These are phyloP conservation scores for Carnegiea gigantea DNA, from an alignment of 179 eudicot species.

Conservation along the genomic window DNA sequence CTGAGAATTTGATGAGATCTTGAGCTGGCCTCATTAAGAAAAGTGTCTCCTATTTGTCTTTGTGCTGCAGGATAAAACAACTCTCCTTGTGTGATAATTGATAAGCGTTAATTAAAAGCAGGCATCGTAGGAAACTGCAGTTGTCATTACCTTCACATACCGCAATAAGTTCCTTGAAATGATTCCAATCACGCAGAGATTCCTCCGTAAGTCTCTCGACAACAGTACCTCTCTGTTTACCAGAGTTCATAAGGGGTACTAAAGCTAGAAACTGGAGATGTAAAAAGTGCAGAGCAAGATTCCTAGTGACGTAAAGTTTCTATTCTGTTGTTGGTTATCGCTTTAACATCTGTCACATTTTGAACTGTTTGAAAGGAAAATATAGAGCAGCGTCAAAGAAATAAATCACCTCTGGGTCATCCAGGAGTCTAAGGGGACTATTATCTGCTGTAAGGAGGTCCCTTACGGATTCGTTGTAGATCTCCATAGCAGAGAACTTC, in stretches of 20 bases:
- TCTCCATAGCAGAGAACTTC: slow-evolving; percentile 95
- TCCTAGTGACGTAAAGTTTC: not conserved
- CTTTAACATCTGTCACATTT: too few relatives aligned
- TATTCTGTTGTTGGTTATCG: too few relatives aligned
- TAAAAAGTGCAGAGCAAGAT: not conserved
- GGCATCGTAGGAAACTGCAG: not conserved
- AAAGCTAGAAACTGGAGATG: not conserved
- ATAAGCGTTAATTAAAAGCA: not conserved
- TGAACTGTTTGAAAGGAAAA: too few relatives aligned
- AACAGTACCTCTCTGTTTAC: slow-evolving; percentile 82
- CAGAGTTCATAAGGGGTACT: not conserved
- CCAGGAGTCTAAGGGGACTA: slow-evolving; percentile 79
- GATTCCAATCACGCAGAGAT: slow-evolving; percentile 73
- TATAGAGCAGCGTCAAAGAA: not conserved
- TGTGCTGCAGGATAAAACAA: slow-evolving; percentile 61
- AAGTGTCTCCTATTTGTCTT: slow-evolving; percentile 91
- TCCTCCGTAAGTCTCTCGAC: slow-evolving; percentile 95
- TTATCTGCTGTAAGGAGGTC: slow-evolving; percentile 78
- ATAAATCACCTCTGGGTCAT: slow-evolving; percentile 91
- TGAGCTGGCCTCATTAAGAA: slow-evolving; percentile 82
- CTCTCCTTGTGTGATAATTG: not conserved
- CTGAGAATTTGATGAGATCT: slow-evolving; percentile 96
- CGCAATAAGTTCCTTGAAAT: slow-evolving; percentile 81
- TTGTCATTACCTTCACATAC: slow-evolving; percentile 73
- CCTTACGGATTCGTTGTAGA: slow-evolving; percentile 91